Evolutionary conservation across 1,139 yeast species (phyloP), one percentile per base, ranked within the genome.

Genomic region (Trichomonascaceae sp.): DNA sequence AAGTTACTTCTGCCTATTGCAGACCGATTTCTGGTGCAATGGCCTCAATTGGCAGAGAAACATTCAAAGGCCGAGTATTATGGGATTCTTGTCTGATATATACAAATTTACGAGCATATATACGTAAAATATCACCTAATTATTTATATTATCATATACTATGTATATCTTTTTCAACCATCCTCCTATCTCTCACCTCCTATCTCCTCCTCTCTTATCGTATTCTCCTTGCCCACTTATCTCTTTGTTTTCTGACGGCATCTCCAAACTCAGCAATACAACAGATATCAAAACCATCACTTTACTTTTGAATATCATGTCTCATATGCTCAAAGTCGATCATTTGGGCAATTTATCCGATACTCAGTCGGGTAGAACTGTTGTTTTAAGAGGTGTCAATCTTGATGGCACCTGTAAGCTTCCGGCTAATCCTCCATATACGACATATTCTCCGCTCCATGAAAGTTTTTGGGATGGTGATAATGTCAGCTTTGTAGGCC

Each of bases 11-110:
- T 85, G 53, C 90, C 90, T 2, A 73, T 91, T 1, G 74, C 85
- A 1, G 87, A 90, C 64, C 73, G 93, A 30, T 85, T 93, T 58
- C 66, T 93, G 0, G 98, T 93, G 7, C 99, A 93, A 67, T 93
- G 99, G 99, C 82, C 81, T n/a, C 75, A 76, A 47, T 73, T 93
- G 53, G 76, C 77, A 18, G 61, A 65, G 24, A 67, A 69, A 53
- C 83, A 84, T 63, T 81, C 80, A 39, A 70, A 87, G 53, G 81
- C 90, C 0, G 95, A 87, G 65, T 89, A 81, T 67, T 77, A 81
- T 64, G 98, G 97, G 0, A 78, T 88, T 8, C 73, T 91, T 51
- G 87, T 88, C 1, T 86, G 55, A 13, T 18, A 7, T 22, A 22
- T 13, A 17, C 15, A 18, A 10, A 19, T 15, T 38, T 19, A 10